phyloP scores from a whole-genome alignment of 2,329 filamentous ascomycete genomes.

The Diaporthe sp. region DNA sequence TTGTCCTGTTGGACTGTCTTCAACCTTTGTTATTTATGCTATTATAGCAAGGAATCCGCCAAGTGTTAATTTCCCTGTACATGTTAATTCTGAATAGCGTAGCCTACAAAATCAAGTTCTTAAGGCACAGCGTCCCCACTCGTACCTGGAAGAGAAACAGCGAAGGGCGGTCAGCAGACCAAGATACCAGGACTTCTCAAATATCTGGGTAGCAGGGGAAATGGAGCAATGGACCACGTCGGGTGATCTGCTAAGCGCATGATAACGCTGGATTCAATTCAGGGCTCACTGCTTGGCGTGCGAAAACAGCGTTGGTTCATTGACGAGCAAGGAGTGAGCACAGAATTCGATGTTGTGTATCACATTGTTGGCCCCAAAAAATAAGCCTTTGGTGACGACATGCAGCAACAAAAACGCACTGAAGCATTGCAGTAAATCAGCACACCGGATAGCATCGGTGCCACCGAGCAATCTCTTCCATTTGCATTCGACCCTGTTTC shows the following conservation, averaged over 20 bases:
- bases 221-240: neutral
- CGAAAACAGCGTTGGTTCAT: neutral
- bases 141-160: neutral
- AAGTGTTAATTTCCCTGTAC: neutral
- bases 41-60: too few relatives aligned
- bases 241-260: neutral
- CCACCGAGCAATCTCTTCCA: neutral
- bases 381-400: neutral
- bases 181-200: neutral
- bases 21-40: too few relatives aligned
- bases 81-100: neutral
- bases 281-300: neutral
- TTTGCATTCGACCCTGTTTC: conserved; percentile 7
- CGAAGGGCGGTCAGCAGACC: neutral
- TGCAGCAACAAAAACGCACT: too few relatives aligned
- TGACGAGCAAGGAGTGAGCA: neutral
- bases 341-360: neutral
- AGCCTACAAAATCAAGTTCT: neutral
- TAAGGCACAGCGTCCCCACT: neutral
- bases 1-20: too few relatives aligned
- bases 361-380: neutral
- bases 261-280: neutral
- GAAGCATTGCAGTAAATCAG: neutral
- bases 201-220: neutral
- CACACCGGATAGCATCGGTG: neutral